phyloP scores from a whole-genome alignment of 805 yeast species.

The Blastobotrys peoriensis region DNA sequence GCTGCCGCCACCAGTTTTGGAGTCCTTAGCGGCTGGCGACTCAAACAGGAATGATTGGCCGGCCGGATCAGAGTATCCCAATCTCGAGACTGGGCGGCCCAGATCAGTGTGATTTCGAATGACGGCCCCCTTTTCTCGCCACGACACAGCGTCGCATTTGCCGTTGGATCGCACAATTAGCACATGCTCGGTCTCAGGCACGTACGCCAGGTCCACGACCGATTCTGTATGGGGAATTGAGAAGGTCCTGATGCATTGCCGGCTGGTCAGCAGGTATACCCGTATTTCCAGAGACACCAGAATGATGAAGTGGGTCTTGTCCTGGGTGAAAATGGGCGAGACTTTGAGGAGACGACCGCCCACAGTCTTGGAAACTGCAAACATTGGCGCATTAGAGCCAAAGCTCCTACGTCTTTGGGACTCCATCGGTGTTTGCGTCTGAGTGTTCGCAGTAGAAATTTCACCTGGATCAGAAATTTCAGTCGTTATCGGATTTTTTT shows the following conservation, averaged over 20 bases:
- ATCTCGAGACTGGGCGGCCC: not conserved
- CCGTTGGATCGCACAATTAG: constrained; percentile 28
- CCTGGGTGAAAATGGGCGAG: constrained; percentile 32
- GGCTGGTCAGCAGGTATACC: constrained; percentile 31
- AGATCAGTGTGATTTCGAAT: not conserved
- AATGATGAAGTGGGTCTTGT: constrained; percentile 29
- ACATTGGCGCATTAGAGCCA: constrained; percentile 18
- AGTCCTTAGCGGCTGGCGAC: not conserved
- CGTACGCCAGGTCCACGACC: constrained; percentile 28
- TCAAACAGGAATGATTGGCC: not conserved
- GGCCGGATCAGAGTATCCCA: not conserved
- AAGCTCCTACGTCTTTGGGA: constrained; percentile 3
- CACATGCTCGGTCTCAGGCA: constrained; percentile 22
- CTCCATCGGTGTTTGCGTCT: too few species aligned
- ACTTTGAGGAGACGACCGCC: constrained; percentile 34
- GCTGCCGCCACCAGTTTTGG: not conserved
- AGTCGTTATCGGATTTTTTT: too few species aligned
- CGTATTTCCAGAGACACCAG: constrained; percentile 33
- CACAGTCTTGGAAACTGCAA: constrained; percentile 23
- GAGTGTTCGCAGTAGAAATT: too few species aligned
- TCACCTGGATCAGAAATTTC: too few species aligned
- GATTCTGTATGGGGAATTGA: constrained; percentile 29
- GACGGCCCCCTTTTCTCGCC: constrained; percentile 12
- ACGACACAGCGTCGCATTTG: constrained; percentile 21
- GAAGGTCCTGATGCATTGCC: constrained; percentile 27